A percentile compares a stretch with the other conserved stretches of the same genome.
Conservation (phyloP, 768 basidiomycete species). For the Symmetrospora coprosmae region DNA sequence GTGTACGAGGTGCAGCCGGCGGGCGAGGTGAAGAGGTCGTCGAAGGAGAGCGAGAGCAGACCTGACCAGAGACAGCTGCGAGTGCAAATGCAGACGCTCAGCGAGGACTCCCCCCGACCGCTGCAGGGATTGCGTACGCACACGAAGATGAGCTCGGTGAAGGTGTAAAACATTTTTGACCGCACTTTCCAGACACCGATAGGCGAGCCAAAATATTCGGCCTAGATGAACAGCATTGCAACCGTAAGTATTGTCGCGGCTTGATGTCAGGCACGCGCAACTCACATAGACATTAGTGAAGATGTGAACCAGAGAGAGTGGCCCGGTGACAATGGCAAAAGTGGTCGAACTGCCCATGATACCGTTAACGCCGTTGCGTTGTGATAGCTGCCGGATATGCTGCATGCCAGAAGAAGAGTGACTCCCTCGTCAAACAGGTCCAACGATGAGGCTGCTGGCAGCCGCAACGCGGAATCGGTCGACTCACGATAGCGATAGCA, state of each 20-base stretch:
- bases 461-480: constrained; percentile 20
- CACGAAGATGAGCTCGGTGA: constrained; percentile 70
- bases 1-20: constrained; percentile 55
- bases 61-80: constrained; percentile 73
- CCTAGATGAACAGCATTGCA: constrained; percentile 40
- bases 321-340: constrained; percentile 71
- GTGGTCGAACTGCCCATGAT: constrained; percentile 70
- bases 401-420: no score
- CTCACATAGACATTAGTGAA: constrained; percentile 71
- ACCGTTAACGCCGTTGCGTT: constrained; percentile 46
- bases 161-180: constrained; percentile 43
- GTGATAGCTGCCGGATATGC: constrained; percentile 50
- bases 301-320: constrained; percentile 68
- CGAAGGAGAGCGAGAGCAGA: constrained; percentile 69
- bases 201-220: constrained; percentile 84
- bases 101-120: not conserved
- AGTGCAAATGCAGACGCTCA: not conserved
- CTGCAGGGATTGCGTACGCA: constrained; percentile 34
- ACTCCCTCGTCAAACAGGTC: no score
- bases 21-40: constrained; percentile 78
- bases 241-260: constrained; percentile 29
- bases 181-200: constrained; percentile 61
- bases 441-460: not conserved
- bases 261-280: constrained; percentile 21
- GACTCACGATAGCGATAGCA: constrained; percentile 51